phyloP scores from a whole-genome alignment of 228 moss, liverwort and hornwort species.

The Sphagnum magellanicum region DNA sequence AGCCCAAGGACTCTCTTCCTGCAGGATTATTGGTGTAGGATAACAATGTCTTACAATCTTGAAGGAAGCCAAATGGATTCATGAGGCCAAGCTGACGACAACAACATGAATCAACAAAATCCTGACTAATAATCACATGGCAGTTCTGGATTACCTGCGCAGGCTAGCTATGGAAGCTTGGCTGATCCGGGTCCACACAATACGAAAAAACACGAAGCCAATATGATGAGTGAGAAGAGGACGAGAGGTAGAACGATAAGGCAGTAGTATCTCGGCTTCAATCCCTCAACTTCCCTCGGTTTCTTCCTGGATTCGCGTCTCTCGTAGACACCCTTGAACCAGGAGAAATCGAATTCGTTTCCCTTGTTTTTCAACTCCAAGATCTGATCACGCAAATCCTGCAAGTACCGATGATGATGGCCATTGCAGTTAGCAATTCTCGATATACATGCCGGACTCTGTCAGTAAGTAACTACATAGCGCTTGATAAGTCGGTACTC shows the following conservation, averaged over 20 bases:
- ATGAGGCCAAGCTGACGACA: too few species aligned
- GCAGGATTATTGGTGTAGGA: too few species aligned
- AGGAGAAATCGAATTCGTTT: neutral
- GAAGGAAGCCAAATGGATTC: too few species aligned
- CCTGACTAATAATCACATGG: too few species aligned
- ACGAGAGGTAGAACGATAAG: neutral
- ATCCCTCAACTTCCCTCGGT: neutral
- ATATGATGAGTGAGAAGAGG: neutral
- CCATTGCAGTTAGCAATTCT: neutral
- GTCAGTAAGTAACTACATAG: too few species aligned
- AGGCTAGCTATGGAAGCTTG: neutral
- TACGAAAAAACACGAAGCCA: neutral
- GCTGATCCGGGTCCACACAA: neutral
- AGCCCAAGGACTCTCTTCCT: too few species aligned
- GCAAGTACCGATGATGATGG: neutral
- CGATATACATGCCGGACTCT: neutral
- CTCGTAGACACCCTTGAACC: neutral
- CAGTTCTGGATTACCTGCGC: too few species aligned
- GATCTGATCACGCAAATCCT: neutral
- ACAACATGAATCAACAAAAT: too few species aligned
- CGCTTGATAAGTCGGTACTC: too few species aligned
- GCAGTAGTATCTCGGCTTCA: neutral
- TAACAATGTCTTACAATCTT: too few species aligned
- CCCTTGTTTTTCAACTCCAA: neutral
- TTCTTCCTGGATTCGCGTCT: neutral